These are phyloP conservation scores for Hypoxylon sp. DNA, from an alignment of 2,329 filamentous ascomycete species.

Conservation along the genomic window DNA sequence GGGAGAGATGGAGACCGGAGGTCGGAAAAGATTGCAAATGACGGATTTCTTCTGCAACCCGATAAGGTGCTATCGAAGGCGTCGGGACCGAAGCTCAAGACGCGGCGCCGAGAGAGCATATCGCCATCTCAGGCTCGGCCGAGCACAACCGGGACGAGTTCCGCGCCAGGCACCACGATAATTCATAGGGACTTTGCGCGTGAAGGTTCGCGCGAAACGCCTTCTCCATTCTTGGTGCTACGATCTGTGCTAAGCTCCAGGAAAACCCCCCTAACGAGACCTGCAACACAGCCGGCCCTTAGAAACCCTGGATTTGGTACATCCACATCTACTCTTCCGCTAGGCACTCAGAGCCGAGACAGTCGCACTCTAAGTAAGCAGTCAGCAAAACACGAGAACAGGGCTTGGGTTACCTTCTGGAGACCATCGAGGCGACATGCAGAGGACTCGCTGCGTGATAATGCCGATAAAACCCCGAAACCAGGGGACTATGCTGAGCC, in stretches of 20 bases:
- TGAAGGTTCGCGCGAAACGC: conserved; percentile 15
- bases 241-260: conserved; percentile 26
- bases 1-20: not conserved
- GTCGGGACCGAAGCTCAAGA: conserved; percentile 8
- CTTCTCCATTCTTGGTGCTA: conserved; percentile 23
- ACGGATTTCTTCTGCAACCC: not conserved
- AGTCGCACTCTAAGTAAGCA: conserved; percentile 12
- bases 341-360: conserved; percentile 20
- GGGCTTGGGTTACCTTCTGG: conserved; percentile 34
- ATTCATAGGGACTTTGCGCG: conserved; percentile 6
- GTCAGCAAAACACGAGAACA: conserved; percentile 18
- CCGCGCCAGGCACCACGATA: conserved; percentile 19
- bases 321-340: conserved; percentile 4
- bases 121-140: conserved; percentile 25
- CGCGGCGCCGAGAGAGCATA: conserved; percentile 12
- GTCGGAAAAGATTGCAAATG: conserved; percentile 10
- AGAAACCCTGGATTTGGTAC: not conserved
- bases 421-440: conserved; percentile 18
- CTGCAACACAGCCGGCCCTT: conserved; percentile 27
- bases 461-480: not conserved
- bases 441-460: not conserved
- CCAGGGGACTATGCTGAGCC: not conserved
- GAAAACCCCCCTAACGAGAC: conserved; percentile 21
- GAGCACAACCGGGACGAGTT: conserved; percentile 26
- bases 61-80: not conserved